phyloP scores from a whole-genome alignment of 371 early-diverging fungal genomes.

The Apophysomyces variabilis region DNA sequence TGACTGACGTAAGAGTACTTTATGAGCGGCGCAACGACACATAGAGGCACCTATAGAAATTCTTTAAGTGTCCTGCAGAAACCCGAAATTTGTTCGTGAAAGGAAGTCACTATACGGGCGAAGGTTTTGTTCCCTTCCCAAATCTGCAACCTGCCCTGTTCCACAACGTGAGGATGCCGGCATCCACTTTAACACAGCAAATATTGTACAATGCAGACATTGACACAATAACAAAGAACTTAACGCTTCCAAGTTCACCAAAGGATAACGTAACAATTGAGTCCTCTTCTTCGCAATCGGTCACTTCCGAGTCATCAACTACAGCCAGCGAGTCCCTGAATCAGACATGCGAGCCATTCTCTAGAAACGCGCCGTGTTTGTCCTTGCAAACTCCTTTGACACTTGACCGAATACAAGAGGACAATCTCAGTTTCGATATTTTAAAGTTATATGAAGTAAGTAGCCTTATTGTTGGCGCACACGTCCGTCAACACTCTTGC shows the following conservation, averaged over 20 bases:
- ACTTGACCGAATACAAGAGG: constrained; percentile 9
- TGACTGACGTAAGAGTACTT: neutral
- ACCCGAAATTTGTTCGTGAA: no score
- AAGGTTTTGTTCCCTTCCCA: neutral
- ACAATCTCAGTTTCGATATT: constrained; percentile 28
- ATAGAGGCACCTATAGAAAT: no score
- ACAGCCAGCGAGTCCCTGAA: neutral
- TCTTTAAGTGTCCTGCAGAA: no score
- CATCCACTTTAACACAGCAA: constrained; percentile 6
- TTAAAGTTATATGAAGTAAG: constrained; percentile 38
- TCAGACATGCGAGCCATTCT: neutral
- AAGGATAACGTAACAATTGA: neutral
- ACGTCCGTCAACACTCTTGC: neutral
- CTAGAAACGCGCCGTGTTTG: neutral
- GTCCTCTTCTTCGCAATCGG: neutral
- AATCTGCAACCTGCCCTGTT: neutral
- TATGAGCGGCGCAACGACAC: no score
- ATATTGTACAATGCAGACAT: neutral
- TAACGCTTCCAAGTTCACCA: neutral
- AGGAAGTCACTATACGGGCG: no score
- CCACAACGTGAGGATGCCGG: constrained; percentile 1
- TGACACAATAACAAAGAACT: neutral
- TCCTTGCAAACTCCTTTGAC: neutral
- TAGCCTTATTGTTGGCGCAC: neutral
- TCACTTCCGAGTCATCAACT: neutral